phyloP scores from a whole-genome alignment of 345 rosid species.

The Zanthoxylum bungeanum region DNA sequence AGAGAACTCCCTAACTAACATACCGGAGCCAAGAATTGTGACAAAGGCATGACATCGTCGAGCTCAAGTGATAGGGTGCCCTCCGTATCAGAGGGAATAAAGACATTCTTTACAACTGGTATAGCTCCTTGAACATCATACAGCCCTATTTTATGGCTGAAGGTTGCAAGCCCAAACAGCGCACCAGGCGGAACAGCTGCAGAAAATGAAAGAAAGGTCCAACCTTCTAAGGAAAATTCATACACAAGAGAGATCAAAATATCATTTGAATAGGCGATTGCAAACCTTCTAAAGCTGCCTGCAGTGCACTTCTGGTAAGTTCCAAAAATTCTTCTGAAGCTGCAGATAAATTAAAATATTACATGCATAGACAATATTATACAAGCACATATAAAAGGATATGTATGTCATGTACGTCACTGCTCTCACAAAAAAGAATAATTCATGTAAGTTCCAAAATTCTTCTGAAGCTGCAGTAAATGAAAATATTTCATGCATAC shows the following conservation, averaged over 20 bases:
- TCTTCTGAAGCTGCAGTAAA: too few relatives aligned
- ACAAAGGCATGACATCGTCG: constrained; percentile 91
- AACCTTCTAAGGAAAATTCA: constrained; percentile 12
- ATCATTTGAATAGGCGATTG: constrained; percentile 11
- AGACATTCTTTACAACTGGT: constrained; percentile 81
- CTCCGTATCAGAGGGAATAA: constrained; percentile 72
- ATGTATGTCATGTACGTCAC: not conserved
- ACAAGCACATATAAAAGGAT: not conserved
- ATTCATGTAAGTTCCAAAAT: too few relatives aligned
- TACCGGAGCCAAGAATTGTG: constrained; percentile 93
- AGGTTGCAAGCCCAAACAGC: constrained; percentile 88
- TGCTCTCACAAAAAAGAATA: not conserved
- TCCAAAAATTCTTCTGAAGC: constrained; percentile 98
- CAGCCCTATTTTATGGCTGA: constrained; percentile 88
- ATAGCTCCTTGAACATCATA: constrained; percentile 98
- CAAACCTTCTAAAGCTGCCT: constrained; percentile 90
- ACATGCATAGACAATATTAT: not conserved
- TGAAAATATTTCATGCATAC: not conserved
- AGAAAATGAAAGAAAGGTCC: constrained; percentile 10
- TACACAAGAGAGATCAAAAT: not conserved
- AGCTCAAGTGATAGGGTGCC: constrained; percentile 66
- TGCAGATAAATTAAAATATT: constrained; percentile 29
- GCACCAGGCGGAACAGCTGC: constrained; percentile 90
- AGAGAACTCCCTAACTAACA: constrained; percentile 16
- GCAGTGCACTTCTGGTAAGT: constrained; percentile 88